Evolutionary conservation across 306 rosid genomes (phyloP), one percentile per base, ranked within the genome.

Genomic region (Dalbergia cultrata): DNA sequence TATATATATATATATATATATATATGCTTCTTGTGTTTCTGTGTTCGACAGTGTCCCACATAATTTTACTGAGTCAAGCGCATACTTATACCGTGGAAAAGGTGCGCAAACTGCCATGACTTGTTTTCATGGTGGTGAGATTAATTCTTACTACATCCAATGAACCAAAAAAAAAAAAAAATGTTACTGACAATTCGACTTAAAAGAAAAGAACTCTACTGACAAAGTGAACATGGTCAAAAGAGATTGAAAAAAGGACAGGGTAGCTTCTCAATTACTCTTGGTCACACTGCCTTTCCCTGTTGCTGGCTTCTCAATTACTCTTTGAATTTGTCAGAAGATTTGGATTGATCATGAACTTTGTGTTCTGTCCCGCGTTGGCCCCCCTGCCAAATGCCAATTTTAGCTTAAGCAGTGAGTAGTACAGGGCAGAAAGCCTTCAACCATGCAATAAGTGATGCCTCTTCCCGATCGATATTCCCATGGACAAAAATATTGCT

Each of bases 241-340:
- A 68, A 69, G 63, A 58, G 52, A 5, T 59, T 44, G 76, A 58
- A 34, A 47, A 37, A 58, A 68, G 50, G 18, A 18, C 35, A 70
- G 1, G 37, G 70, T 79, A 60, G 77, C 83, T 59, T 79, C 70
- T 79, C 33, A 8, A 9, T 60, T 69, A 78, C 76, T 78, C 62
- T 56, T 78, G 63, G n/a, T 43, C 13, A 17, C 44, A 4, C 14
- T 21, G 17, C 62, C 45, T 62, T 26, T 6, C 34, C 59, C 21
- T 60, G 54, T 56, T 19, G 47, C 43, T 37, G 66, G 53, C 5
- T 61, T 60, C 1, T 26, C 31, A 26, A 2, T 26, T 78, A n/a
- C n/a, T n/a, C 69, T 58, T 78, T 45, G 61, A 78, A 68, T 58
- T 69, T 78, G 76, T 41, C 37, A 68, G 19, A 33, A 34, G 17